Base-by-base conservation (phyloP, 192 early-diverging fungal genomes). In the Glomus cerebriforme region DNA sequence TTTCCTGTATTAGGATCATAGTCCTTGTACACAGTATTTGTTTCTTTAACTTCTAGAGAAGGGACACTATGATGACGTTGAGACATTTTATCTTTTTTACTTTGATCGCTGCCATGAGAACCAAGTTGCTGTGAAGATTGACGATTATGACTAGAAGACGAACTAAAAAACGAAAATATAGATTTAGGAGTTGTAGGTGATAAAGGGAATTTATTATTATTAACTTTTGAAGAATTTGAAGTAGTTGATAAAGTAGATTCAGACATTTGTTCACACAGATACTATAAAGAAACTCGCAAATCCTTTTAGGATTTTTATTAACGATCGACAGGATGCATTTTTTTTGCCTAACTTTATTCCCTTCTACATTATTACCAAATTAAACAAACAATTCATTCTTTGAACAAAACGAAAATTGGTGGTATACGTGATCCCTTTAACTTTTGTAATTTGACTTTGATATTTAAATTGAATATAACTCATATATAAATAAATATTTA, bases 1-100 rank as follows among this genome's bases (percentile, higher is more conserved):
- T 93, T 92, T 22, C 97, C 97, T 1, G 94, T 95, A 58, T 81
- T 84, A 59, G 92, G 90, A 79, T 98, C 95, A 82, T 93, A 91
- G 68, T 94, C 91, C 54, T 95, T 92, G 77, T 90, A 90, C 82
- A 98, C 93, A 54, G 86, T 91, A 68, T 89, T 86, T 2, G 96
- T 98, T 82, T 96, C 96, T 75, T 94, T 91, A 34, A 97, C 93
- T 67, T 78, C 77, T 64, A 68, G 24, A 19, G 13, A 54, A 24
- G 59, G 66, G 17, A 27, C 13, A 19, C 3, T 37, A 7, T 37
- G 13, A 37, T 34, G 13, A 35, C 66, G 66, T 19, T 19, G 34
- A 22, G 7, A 2, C 3, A 34, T 31, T 68, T 35, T 68, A 37
- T 31, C 27, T 31, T 64, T 31, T 64, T 64, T 64, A 31, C 34